phyloP scores from a whole-genome alignment of 257 asterid species.

The Solanum pinnatisectum region DNA sequence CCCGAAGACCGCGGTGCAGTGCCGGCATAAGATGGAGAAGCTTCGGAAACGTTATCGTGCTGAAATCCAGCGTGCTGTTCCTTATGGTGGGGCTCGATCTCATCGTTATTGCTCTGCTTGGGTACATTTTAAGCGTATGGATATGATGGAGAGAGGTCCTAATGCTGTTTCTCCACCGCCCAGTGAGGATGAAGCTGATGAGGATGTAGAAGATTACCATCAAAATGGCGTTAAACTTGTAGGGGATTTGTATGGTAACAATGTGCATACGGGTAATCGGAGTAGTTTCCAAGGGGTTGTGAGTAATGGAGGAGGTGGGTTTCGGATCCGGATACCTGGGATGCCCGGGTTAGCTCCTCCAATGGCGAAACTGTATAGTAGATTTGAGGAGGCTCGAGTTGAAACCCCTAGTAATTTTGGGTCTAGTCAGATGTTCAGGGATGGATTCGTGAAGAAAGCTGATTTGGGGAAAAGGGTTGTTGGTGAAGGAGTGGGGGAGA shows the following conservation, averaged over 20 bases:
- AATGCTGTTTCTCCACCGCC: slow-evolving; percentile 28
- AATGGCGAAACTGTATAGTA: slow-evolving; percentile 23
- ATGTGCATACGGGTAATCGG: neutral
- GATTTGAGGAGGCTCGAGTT: slow-evolving; percentile 27
- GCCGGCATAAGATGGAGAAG: slow-evolving; percentile 99
- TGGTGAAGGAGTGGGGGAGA: slow-evolving; percentile 15
- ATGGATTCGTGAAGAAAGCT: slow-evolving; percentile 21
- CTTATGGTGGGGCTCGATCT: slow-evolving; percentile 51
- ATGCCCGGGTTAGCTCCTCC: slow-evolving; percentile 13
- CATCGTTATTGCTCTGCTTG: slow-evolving; percentile 68
- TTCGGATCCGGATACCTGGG: slow-evolving; percentile 78
- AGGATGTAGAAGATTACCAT: slow-evolving; percentile 18
- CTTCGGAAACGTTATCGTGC: slow-evolving; percentile 83
- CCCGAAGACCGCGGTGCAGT: slow-evolving; percentile 81
- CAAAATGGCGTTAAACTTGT: slow-evolving; percentile 31
- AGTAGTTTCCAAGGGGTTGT: slow-evolving; percentile 19
- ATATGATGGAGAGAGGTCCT: slow-evolving; percentile 82
- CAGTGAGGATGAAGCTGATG: slow-evolving; percentile 32
- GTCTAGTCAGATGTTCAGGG: slow-evolving; percentile 28
- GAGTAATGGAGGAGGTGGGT: slow-evolving; percentile 47
- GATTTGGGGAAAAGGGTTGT: slow-evolving; percentile 24
- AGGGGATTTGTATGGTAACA: slow-evolving; percentile 39
- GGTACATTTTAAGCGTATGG: slow-evolving; percentile 85
- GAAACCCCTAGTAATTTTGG: slow-evolving; percentile 28
- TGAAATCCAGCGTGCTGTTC: slow-evolving; percentile 85